These are phyloP conservation scores for Botrytis porri DNA, from an alignment of 2,329 filamentous ascomycete species.

Conservation along the genomic window DNA sequence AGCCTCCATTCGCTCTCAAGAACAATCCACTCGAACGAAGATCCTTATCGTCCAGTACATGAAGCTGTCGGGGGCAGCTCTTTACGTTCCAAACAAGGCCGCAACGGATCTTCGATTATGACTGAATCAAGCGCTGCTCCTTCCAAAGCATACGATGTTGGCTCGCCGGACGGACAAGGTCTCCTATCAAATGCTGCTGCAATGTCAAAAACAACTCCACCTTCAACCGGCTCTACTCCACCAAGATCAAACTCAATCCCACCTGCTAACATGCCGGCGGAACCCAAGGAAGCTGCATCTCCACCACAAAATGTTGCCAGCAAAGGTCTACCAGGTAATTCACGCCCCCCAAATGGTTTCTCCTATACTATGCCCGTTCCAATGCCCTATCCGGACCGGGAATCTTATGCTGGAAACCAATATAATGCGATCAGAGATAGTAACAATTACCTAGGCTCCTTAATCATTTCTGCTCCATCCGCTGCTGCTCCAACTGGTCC, in stretches of 20 bases:
- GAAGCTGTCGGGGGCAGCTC: conserved; percentile 56
- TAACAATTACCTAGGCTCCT: conserved; percentile 36
- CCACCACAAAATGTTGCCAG: conserved; percentile 20
- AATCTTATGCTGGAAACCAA: conserved; percentile 25
- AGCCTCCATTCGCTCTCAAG: conserved; percentile 84
- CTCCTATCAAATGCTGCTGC: conserved; percentile 32
- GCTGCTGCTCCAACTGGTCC: conserved; percentile 17
- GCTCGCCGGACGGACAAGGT: conserved; percentile 25
- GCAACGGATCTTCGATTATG: conserved; percentile 44
- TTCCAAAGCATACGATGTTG: conserved; percentile 28
- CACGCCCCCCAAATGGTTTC: conserved; percentile 23
- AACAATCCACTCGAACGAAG: conserved; percentile 69
- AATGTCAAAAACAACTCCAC: conserved; percentile 32
- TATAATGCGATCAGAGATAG: conserved; percentile 29
- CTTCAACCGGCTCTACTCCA: conserved; percentile 27
- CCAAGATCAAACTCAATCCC: conserved; percentile 45
- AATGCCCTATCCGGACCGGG: conserved; percentile 16
- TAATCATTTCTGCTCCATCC: conserved; percentile 26
- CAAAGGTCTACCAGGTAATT: conserved; percentile 29
- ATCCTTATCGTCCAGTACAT: conserved; percentile 72
- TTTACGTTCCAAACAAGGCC: conserved; percentile 45
- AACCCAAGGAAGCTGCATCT: conserved; percentile 8
- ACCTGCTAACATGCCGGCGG: neutral
- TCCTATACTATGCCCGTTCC: conserved; percentile 20
- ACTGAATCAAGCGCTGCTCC: conserved; percentile 42